A percentile compares a stretch with the other conserved stretches of the same genome.
Conservation (phyloP, 2,329 filamentous ascomycete species). For the Dothistroma septosporum region DNA sequence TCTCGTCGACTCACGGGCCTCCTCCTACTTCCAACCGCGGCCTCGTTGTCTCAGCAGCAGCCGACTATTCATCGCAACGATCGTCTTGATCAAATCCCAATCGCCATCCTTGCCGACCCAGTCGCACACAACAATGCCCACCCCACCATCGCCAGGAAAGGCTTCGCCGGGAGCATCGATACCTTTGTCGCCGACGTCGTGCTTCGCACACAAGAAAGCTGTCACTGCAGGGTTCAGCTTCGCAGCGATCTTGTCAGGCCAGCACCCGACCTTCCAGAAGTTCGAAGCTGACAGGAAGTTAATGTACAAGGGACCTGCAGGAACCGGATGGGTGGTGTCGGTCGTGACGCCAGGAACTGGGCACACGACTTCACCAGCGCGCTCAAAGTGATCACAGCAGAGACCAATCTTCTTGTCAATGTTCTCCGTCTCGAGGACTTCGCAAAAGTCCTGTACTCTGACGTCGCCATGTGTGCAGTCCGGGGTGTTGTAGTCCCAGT, state of each 20-base stretch:
- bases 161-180: conserved; percentile 25
- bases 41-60: conserved; percentile 24
- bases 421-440: conserved; percentile 68
- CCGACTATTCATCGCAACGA: conserved; percentile 77
- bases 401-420: conserved; percentile 77
- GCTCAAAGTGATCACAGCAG: conserved; percentile 69
- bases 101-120: conserved; percentile 84
- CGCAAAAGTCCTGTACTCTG: conserved; percentile 92
- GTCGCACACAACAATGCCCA: conserved; percentile 86
- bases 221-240: conserved; percentile 77
- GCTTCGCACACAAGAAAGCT: conserved; percentile 54
- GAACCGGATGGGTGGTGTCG: conserved; percentile 39
- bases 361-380: conserved; percentile 48
- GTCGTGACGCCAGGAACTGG: conserved; percentile 41
- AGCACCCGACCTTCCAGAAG: conserved; percentile 88
- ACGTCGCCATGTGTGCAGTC: conserved; percentile 70
- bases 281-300: conserved; percentile 91
- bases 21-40: conserved; percentile 18
- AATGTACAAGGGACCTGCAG: conserved; percentile 66
- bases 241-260: conserved; percentile 87
- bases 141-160: conserved; percentile 53
- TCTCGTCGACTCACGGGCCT: neutral
- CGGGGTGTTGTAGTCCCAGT: conserved; percentile 85
- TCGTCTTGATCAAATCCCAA: conserved; percentile 83
- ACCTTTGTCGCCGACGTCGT: conserved; percentile 38